Base-by-base conservation (phyloP, 2,329 filamentous ascomycete genomes). In the Tricladium varicosporioides region DNA sequence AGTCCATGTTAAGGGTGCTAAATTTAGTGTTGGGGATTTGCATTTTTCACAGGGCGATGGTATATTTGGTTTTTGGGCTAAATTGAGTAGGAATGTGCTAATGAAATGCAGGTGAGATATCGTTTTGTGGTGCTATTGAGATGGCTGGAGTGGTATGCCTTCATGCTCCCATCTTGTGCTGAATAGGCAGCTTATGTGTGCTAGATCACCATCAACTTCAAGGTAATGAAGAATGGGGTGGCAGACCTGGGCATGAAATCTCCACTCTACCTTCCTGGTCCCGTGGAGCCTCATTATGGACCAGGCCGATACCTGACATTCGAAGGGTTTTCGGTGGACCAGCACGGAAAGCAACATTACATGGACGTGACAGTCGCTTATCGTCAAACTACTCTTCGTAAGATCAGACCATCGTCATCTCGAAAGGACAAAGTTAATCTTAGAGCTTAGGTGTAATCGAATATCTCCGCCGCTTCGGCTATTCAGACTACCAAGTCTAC, bases 261-360 rank as follows among this genome's bases (percentile, higher is more conserved):
- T 5, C 92, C 92, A 0, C 89, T 96, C 52, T 96, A 92, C 75
- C 81, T 91, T 33, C 91, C 91, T 0, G 92, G 92, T 0, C 91
- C 91, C 0, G 92, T 96, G 0, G 90, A 95, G 75, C 91, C 92
- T 27, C 87, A 92, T 63, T 96, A 94, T 66, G 88, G 90, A 0
- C 90, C 92, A 0, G 89, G 90, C 0, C 76, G 91, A 4, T 88
- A 91, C 66, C 82, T 95, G 57, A 92, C 91, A 60, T 94, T 94
- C 66, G 90, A 96, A 70, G 92, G 92, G 0, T 97, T 97, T 74
- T 89, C 84, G 1, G 92, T 96, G 16, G 92, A 96, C 66, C 84
- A 95, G 73, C 75, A 89, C 27, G 92, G 92, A 8, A 94, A 91
- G 73, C 92, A 96, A 74, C 63, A 65, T 54, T 65, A 64, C 47